These are phyloP conservation scores for Geotrichum aggregatum DNA, from an alignment of 1,139 yeast genomes.

Conservation along the genomic window DNA sequence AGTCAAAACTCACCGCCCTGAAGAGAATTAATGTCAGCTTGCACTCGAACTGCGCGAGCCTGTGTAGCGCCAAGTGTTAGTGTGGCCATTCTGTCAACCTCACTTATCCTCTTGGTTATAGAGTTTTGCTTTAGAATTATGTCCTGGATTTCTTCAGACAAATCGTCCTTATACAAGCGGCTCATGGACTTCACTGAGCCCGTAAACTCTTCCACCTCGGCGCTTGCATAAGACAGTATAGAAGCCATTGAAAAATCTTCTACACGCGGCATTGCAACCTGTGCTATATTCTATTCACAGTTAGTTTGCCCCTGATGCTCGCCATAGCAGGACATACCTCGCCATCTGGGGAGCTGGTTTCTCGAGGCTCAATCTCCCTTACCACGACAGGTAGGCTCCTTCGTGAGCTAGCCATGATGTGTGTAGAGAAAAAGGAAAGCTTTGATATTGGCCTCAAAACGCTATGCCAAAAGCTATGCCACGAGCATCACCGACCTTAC, in stretches of 20 bases:
- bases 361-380: conserved; percentile 15
- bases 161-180: conserved; percentile 22
- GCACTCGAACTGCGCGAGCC: conserved; percentile 20
- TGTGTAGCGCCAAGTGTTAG: conserved; percentile 24
- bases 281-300: conserved; percentile 12
- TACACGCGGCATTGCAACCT: conserved; percentile 22
- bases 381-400: conserved; percentile 14
- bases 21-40: conserved; percentile 20
- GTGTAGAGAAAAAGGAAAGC: neutral
- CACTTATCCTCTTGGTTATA: conserved; percentile 24
- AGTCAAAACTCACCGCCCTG: conserved; percentile 17
- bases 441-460: no score
- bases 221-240: conserved; percentile 6
- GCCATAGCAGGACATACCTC: conserved; percentile 1
- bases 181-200: conserved; percentile 22
- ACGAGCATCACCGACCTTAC: no score
- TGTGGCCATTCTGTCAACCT: conserved; percentile 26
- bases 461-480: no score
- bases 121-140: conserved; percentile 23
- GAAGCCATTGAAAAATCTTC: conserved; percentile 24
- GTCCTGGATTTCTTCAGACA: conserved; percentile 24
- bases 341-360: neutral
- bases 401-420: conserved; percentile 11
- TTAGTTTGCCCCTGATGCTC: conserved; percentile 3
- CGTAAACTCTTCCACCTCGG: conserved; percentile 21